A percentile compares a stretch with the other conserved stretches of the same genome.
Evolutionary conservation across 768 basidiomycete species (phyloP).

Genomic region (Dacryopinax spathularia): DNA sequence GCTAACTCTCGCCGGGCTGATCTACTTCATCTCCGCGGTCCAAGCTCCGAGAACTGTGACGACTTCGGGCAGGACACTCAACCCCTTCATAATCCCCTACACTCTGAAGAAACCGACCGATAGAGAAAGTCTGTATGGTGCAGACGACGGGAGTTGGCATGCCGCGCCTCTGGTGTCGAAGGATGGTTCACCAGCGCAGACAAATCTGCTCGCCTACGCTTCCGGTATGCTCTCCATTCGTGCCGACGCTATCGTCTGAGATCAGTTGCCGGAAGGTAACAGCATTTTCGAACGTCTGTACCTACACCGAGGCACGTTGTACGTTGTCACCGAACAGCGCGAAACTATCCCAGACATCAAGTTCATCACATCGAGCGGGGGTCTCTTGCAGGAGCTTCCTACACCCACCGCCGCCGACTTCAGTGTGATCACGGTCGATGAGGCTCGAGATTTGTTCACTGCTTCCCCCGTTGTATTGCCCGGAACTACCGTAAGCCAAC

Average conservation of each 20-base stretch:
- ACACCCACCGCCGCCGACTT: constrained; percentile 68
- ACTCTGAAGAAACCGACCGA: background rate
- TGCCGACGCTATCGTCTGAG: background rate
- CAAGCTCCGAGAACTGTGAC: background rate
- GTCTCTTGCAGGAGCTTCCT: constrained; percentile 40
- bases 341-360: constrained; percentile 47
- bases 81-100: background rate
- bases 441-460: constrained; percentile 59
- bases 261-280: constrained; percentile 45
- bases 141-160: background rate
- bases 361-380: constrained; percentile 56
- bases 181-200: background rate
- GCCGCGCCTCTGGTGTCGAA: background rate
- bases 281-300: constrained; percentile 77
- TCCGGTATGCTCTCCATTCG: background rate
- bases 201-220: background rate
- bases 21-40: background rate
- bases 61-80: background rate
- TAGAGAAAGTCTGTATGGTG: background rate
- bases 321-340: constrained; percentile 67
- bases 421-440: constrained; percentile 50
- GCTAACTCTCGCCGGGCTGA: background rate
- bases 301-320: constrained; percentile 64
- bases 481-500: constrained; percentile 18
- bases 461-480: constrained; percentile 56